A percentile compares a stretch with the other conserved stretches of the same genome.
phyloP scores from a whole-genome alignment of 2,329 filamentous ascomycete species.

The Exophiala alcalophila region DNA sequence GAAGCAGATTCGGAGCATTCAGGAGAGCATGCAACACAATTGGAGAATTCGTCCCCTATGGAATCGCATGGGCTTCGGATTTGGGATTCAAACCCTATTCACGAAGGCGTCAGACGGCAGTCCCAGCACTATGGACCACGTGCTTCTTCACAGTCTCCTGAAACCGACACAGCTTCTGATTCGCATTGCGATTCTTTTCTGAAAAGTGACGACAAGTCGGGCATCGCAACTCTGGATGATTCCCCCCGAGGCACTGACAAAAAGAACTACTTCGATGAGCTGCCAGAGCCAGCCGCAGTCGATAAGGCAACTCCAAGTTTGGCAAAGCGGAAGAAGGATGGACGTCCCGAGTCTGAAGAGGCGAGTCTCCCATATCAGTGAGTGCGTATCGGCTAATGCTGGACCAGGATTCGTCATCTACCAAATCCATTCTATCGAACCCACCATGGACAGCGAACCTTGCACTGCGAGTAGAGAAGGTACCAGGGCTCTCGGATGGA shows the following conservation, averaged over 20 bases:
- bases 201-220: too few species aligned
- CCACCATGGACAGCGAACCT: slow-evolving; percentile 15
- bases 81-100: slow-evolving; percentile 13
- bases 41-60: too few species aligned
- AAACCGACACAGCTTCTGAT: background rate
- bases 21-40: too few species aligned
- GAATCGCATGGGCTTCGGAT: background rate
- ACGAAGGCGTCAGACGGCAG: slow-evolving; percentile 12
- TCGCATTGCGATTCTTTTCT: background rate
- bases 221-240: too few species aligned
- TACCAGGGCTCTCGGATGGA: too few species aligned
- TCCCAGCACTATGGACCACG: slow-evolving; percentile 2
- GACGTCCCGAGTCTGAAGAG: background rate
- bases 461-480: too few species aligned
- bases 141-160: background rate
- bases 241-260: too few species aligned
- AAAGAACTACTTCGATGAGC: too few species aligned
- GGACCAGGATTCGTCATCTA: background rate
- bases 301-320: background rate
- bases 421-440: background rate
- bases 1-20: background rate
- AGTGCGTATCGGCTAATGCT: background rate
- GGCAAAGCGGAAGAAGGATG: background rate
- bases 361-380: background rate
- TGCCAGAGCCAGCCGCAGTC: background rate